A percentile compares a stretch with the other conserved stretches of the same genome.
Conservation (phyloP, 352 stramenopile species). For the Phytopythium oedochilum region DNA sequence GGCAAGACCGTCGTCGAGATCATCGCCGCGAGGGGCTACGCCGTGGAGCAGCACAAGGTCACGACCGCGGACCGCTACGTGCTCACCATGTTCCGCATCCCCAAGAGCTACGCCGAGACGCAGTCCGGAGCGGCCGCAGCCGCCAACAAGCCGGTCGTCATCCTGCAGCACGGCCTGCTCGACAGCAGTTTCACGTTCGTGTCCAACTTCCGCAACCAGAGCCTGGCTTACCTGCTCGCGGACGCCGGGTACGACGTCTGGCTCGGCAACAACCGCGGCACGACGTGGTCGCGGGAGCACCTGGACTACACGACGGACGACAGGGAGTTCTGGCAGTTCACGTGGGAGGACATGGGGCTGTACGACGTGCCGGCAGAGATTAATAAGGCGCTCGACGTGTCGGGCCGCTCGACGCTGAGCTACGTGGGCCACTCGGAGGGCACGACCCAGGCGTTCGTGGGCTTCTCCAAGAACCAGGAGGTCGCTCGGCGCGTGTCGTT, state of each 20-base stretch:
- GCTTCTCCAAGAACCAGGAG: slow-evolving; percentile 42
- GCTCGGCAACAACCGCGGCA: slow-evolving; percentile 64
- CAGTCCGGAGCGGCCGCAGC: slow-evolving; percentile 13
- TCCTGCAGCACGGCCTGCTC: slow-evolving; percentile 45
- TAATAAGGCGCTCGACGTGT: slow-evolving; percentile 25
- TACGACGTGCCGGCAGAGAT: slow-evolving; percentile 48
- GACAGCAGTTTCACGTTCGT: slow-evolving; percentile 52
- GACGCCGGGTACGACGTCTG: slow-evolving; percentile 57
- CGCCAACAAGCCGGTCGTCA: slow-evolving; percentile 28
- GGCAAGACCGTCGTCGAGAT: slow-evolving; percentile 23
- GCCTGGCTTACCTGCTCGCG: slow-evolving; percentile 39
- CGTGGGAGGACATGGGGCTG: slow-evolving; percentile 46
- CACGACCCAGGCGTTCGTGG: slow-evolving; percentile 44
- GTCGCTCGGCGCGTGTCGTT: slow-evolving; percentile 41
- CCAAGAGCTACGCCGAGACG: slow-evolving; percentile 33
- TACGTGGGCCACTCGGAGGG: slow-evolving; percentile 50
- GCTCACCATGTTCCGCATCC: slow-evolving; percentile 47
- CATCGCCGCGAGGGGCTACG: slow-evolving; percentile 28
- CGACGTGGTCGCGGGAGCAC: slow-evolving; percentile 44
- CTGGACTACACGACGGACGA: slow-evolving; percentile 32
- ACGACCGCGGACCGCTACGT: slow-evolving; percentile 45
- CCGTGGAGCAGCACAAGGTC: slow-evolving; percentile 38
- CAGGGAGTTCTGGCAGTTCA: slow-evolving; percentile 47
- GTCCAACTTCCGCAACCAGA: slow-evolving; percentile 48
- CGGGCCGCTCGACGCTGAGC: slow-evolving; percentile 24